A percentile compares a stretch with the other conserved stretches of the same genome.
phyloP scores from a whole-genome alignment of 2,329 filamentous ascomycete species.

The Emmonsia crescens region DNA sequence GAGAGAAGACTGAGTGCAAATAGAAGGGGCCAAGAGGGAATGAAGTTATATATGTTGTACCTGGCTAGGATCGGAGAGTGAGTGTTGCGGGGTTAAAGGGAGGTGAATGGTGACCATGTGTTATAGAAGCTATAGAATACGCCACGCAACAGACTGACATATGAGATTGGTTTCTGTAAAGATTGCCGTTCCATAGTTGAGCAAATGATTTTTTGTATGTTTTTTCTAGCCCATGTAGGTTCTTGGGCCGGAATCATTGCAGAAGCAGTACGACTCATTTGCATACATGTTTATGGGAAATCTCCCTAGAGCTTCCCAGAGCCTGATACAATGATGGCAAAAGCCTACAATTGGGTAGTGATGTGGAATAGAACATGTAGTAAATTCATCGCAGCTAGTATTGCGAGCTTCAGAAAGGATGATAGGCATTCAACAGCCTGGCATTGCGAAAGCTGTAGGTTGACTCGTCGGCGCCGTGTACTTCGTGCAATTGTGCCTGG shows the following conservation, averaged over 20 bases:
- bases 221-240: no score
- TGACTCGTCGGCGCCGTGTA: background rate
- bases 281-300: background rate
- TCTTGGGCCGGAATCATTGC: background rate
- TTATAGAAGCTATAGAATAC: background rate
- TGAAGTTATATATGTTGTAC: background rate
- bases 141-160: background rate
- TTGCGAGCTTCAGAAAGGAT: background rate
- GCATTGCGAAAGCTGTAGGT: background rate
- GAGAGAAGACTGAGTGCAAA: background rate
- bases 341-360: background rate
- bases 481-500: background rate
- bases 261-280: background rate
- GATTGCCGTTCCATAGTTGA: no score
- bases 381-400: background rate
- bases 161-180: background rate
- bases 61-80: no score
- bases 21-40: background rate
- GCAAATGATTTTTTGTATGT: no score
- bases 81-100: background rate
- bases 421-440: background rate
- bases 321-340: background rate
- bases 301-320: background rate
- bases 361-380: background rate
- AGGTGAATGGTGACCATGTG: background rate